Base-by-base conservation (phyloP, 192 early-diverging fungal genomes). In the Coemansia sp. region DNA sequence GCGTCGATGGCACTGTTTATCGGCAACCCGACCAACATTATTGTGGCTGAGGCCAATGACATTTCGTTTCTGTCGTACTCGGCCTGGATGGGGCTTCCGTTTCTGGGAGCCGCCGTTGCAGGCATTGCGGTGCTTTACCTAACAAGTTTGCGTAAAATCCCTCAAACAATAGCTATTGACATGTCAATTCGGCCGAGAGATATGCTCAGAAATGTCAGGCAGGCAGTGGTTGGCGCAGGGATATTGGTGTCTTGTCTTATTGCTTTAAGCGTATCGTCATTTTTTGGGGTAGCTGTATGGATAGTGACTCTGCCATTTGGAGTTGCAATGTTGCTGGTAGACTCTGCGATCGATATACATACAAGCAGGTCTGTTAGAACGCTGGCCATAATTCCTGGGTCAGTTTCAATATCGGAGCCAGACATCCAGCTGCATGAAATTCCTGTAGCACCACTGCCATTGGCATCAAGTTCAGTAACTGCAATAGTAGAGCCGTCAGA, bases 11-110 rank as follows among this genome's bases (percentile, higher is more conserved):
- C 87, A 1, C 72, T 95, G 21, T 93, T 90, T 66, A 90, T 95
- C 69, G 92, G 94, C 27, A 95, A 95, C 60, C 88, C 92, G 15
- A 94, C 92, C 7, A 94, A 96, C 69, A 87, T 96, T 11, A 83
- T 96, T 37, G 91, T 91, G 3, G 87, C 90, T 15, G 85, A 93
- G 67, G 92, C 91, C 2, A 92, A 87, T 60, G 67, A 69, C 19
- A 86, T 96, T 35, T 85, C 79, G 2, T 91, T 92, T 58, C 59
- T 92, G 10, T 82, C 80, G 19, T 96, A 93, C 65, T 86, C 90
- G 10, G 90, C 90, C 2, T 93, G 91, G 89, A 96, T 96, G 94
- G 32, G 85, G 4, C 62, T 91, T 0, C 94, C 94, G 8, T 64
- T 90, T 2, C 76, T 83, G 14, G 75, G 83, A 3, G 72, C 86